Base-by-base conservation (phyloP, 768 basidiomycete genomes). In the Rhodotorula babjevae region DNA sequence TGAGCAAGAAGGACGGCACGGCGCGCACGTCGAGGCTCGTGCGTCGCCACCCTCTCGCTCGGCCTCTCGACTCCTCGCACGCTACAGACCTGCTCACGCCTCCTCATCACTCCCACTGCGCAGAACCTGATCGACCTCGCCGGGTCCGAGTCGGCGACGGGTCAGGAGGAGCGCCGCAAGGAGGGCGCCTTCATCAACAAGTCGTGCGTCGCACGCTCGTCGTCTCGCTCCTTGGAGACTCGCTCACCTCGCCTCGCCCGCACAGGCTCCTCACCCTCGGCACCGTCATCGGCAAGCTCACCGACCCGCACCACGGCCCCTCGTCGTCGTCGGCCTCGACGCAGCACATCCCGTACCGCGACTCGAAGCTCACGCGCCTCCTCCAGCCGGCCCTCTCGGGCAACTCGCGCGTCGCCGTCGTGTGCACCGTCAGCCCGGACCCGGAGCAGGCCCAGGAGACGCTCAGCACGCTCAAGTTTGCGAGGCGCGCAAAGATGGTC, bases 171-270 rank as follows among this genome's bases (percentile, higher is more conserved):
- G 69, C 84, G 96, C 58, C 93, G 93, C n/a, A 86, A 90, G 58
- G 96, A 99, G 81, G 96, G 95, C 21, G 92, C 90, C 79, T 95
- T 93, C 79, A 99, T 98, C 82, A 98, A 98, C 78, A 82, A 82
- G 61, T 82, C 81, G 82, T 82, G 57, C 67, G 78, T 76, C 4
- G 59, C 50, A 4, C 9, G 36, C 36, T 36, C n/a, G 56, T 16
- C 33, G 33, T 7, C 57, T 56, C 29, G 31, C 27, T 18, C 50
- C n/a, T n/a, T n/a, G n/a, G n/a, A n/a, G n/a, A n/a, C 33, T 5
- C 36, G 49, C 42, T 59, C 23, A 68, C 44, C 33, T n/a, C 42
- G 31, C 21, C n/a, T n/a, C n/a, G 14, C 53, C 31, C 33, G 60
- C 33, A 29, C 67, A 95, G 92, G 79, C 84, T 98, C 70, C 85